Evolutionary conservation across 1,139 yeast genomes (phyloP), one percentile per base, ranked within the genome.

Genomic region (Meyerozyma sp.): DNA sequence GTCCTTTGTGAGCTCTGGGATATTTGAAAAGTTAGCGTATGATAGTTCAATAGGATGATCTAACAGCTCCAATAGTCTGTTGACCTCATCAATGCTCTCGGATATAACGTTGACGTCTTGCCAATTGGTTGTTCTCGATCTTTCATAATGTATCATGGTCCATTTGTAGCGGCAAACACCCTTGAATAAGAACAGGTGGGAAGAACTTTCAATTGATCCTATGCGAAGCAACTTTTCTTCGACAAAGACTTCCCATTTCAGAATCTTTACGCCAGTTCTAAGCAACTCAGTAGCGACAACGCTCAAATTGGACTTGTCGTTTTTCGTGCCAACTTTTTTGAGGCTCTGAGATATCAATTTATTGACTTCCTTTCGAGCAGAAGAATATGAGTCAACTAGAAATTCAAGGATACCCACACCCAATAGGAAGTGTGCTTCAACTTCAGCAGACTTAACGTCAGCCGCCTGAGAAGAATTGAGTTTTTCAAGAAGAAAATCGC

Each of bases 1-100:
- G 1, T 69, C 66, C 4, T 63, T 44, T 35, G 77, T 80, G 3
- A 91, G 63, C 1, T 70, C 68, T 3, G 90, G 83, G n/a, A 93
- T 77, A 45, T 75, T 68, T 3, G 73, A 65, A 53, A 75, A 82
- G 53, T 84, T 86, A 1, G 77, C 67, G 47, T 59, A 55, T 27
- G 29, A 27, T 27, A 27, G 29, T 27, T 27, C 29, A n/a, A 27
- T 27, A 27, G 11, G 13, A 10, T 27, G 29, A 2, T 7, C 29
- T 11, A 10, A 27, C 29, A 27, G 29, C 11, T n/a, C 29, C 10
- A 32, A 9, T 8, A 32, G 8, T 16, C 11, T 32, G 35, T 11
- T 10, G 26, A 69, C 49, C 5, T 55, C 56, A 10, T 59, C 45
- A 32, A 73, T 51, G 16, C 58, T 59, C 4, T 45, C 43, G 36